phyloP scores from a whole-genome alignment of 805 yeast species.

The Yamadazyma ubonensis region DNA sequence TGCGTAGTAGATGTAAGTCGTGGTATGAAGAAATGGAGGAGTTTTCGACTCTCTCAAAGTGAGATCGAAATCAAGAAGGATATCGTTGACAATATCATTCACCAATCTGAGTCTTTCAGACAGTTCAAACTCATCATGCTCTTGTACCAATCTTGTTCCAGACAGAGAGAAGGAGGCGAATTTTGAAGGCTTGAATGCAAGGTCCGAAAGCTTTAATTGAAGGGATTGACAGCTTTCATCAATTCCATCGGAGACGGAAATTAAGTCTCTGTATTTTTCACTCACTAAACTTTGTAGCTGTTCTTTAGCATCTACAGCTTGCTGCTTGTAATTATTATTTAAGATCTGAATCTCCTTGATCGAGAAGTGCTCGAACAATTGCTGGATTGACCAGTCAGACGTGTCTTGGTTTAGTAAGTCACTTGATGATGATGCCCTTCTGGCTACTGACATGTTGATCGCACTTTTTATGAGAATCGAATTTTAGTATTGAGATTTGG shows the following conservation, averaged over 20 bases:
- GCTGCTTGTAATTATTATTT: slow-evolving; percentile 26
- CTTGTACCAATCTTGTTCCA: background rate
- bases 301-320: slow-evolving; percentile 27
- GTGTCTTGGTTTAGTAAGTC: background rate
- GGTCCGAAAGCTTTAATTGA: slow-evolving; percentile 26
- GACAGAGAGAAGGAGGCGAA: slow-evolving; percentile 25
- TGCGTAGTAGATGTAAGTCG: slow-evolving; percentile 30
- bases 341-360: slow-evolving; percentile 34
- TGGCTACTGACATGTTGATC: slow-evolving; percentile 4
- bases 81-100: slow-evolving; percentile 3
- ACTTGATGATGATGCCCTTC: background rate
- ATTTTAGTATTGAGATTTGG: no score
- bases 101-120: slow-evolving; percentile 14
- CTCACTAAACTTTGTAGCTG: slow-evolving; percentile 41
- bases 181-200: slow-evolving; percentile 30
- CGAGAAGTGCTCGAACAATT: slow-evolving; percentile 31
- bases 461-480: no score
- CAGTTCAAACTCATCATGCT: slow-evolving; percentile 10
- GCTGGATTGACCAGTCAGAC: slow-evolving; percentile 25
- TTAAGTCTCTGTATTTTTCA: slow-evolving; percentile 41
- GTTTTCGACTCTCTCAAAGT: slow-evolving; percentile 14
- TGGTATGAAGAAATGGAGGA: slow-evolving; percentile 17
- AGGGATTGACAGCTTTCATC: slow-evolving; percentile 28
- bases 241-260: slow-evolving; percentile 44
- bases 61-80: slow-evolving; percentile 29